A percentile compares a stretch with the other conserved stretches of the same genome.
Evolutionary conservation across 495 filamentous ascomycete genomes (phyloP).

Genomic region (Penicillium bovifimosum): DNA sequence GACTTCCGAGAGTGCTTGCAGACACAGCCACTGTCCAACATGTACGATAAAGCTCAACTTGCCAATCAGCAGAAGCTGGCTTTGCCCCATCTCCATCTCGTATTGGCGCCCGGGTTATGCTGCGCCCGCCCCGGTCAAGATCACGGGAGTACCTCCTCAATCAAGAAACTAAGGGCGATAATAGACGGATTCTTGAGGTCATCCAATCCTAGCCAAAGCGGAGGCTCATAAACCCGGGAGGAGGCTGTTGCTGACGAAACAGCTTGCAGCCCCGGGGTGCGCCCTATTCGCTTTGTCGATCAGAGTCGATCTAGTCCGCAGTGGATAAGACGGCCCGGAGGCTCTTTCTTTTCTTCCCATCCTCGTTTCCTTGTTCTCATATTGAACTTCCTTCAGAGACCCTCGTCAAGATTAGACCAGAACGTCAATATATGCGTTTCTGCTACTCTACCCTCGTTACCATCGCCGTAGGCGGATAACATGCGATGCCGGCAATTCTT

Average conservation of each 20-base stretch:
- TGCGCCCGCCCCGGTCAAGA: constrained; percentile 2
- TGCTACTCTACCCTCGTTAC: background rate
- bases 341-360: background rate
- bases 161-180: background rate
- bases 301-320: background rate
- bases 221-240: constrained; percentile 4
- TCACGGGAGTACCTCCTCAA: constrained; percentile 10
- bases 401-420: background rate
- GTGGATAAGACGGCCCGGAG: constrained; percentile 1
- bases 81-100: constrained; percentile 15
- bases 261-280: background rate
- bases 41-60: background rate
- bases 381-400: background rate
- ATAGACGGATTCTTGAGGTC: background rate
- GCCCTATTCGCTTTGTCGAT: background rate
- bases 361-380: background rate
- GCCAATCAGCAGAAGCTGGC: constrained; percentile 10
- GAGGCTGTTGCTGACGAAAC: constrained; percentile 23
- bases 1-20: background rate
- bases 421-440: constrained; percentile 2
- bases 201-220: constrained; percentile 6
- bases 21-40: constrained; percentile 13
- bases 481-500: constrained; percentile 39
- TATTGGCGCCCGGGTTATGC: constrained; percentile 13
- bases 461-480: constrained; percentile 12